These are phyloP conservation scores for Dichotomopilus funicola DNA, from an alignment of 2,329 filamentous ascomycete species.

Conservation along the genomic window DNA sequence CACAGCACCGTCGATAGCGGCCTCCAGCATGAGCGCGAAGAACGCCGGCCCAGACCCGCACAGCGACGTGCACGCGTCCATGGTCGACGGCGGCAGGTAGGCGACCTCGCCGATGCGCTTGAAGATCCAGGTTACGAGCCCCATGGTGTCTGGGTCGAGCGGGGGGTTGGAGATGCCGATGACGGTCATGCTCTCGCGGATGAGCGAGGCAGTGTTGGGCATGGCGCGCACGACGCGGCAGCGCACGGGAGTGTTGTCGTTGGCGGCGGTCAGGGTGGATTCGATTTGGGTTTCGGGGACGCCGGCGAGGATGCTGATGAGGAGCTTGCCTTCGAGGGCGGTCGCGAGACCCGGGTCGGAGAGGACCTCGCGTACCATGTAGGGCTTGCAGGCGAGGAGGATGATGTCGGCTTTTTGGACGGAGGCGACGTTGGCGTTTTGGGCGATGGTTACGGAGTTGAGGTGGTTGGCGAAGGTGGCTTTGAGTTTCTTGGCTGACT, in stretches of 20 bases:
- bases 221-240: conserved; percentile 70
- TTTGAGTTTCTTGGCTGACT: conserved; percentile 63
- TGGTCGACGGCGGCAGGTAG: conserved; percentile 57
- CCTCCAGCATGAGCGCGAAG: conserved; percentile 68
- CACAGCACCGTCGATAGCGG: conserved; percentile 68
- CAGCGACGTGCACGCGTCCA: conserved; percentile 69
- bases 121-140: conserved; percentile 70
- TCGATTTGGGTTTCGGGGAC: conserved; percentile 65
- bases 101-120: conserved; percentile 64
- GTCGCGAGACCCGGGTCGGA: conserved; percentile 60
- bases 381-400: conserved; percentile 74
- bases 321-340: conserved; percentile 70
- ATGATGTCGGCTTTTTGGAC: conserved; percentile 64
- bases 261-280: conserved; percentile 49
- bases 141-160: conserved; percentile 45
- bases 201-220: conserved; percentile 75
- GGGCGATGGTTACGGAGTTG: conserved; percentile 56
- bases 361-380: conserved; percentile 64
- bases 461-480: conserved; percentile 58
- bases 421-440: conserved; percentile 65
- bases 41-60: conserved; percentile 72
- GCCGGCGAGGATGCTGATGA: conserved; percentile 77
- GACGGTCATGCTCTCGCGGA: conserved; percentile 77
- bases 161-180: conserved; percentile 58
- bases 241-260: conserved; percentile 33